Evolutionary conservation across 2,329 filamentous ascomycete genomes (phyloP).

Genomic region (Pseudogymnoascus sp.): DNA sequence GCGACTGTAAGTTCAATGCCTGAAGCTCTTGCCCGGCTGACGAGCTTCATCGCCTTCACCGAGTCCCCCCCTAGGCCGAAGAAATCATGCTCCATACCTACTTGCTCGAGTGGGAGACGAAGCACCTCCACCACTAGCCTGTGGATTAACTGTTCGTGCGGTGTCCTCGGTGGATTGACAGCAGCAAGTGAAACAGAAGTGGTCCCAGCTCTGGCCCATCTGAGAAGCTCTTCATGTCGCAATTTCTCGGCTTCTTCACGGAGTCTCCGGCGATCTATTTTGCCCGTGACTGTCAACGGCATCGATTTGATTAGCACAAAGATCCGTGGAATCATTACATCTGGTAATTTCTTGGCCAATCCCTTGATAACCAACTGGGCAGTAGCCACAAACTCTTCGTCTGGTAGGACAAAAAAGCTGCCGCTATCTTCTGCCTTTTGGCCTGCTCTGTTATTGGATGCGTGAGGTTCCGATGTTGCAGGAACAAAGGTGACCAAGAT

Average conservation of each 20-base stretch:
- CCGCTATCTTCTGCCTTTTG: neutral
- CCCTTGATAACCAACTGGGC: neutral
- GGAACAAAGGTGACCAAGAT: neutral
- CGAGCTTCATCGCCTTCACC: slow-evolving; percentile 35
- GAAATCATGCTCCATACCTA: slow-evolving; percentile 15
- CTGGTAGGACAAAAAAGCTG: neutral
- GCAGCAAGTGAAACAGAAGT: neutral
- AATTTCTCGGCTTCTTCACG: slow-evolving; percentile 14
- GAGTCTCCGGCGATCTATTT: slow-evolving; percentile 29
- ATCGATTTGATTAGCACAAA: slow-evolving; percentile 25
- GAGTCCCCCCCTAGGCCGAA: slow-evolving; percentile 32
- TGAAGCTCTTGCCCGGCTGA: slow-evolving; percentile 29
- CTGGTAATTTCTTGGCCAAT: slow-evolving; percentile 27
- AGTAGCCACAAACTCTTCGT: neutral
- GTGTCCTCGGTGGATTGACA: neutral
- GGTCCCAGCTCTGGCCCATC: neutral
- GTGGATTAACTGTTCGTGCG: neutral
- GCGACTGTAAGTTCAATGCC: neutral
- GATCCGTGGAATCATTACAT: slow-evolving; percentile 30
- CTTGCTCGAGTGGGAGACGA: slow-evolving; percentile 12
- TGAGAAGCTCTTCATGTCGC: neutral
- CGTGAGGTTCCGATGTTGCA: neutral
- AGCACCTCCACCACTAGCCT: slow-evolving; percentile 11
- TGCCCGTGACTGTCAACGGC: slow-evolving; percentile 25
- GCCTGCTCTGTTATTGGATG: neutral